Evolutionary conservation across 495 filamentous ascomycete genomes (phyloP).

Genomic region (Xylaria venustula): DNA sequence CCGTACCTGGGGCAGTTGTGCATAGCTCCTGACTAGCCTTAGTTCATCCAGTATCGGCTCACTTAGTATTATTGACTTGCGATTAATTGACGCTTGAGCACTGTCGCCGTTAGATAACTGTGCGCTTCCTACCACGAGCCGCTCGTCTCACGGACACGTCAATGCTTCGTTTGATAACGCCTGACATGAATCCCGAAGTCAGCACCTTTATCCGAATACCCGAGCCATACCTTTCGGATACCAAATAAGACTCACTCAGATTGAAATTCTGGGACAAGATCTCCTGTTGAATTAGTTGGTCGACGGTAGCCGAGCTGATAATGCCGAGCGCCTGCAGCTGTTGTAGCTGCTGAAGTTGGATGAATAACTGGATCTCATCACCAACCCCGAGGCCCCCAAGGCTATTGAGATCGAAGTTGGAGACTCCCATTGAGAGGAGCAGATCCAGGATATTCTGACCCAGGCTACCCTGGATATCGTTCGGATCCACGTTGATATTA

Average conservation of each 20-base stretch:
- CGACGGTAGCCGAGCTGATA: slow-evolving; percentile 31
- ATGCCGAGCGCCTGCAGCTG: slow-evolving; percentile 43
- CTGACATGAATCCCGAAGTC: slow-evolving; percentile 15
- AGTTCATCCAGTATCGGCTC: background rate
- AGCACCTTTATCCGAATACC: slow-evolving; percentile 4
- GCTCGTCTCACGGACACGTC: slow-evolving; percentile 26
- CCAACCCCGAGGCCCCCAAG: slow-evolving; percentile 30
- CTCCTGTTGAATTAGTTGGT: slow-evolving; percentile 37
- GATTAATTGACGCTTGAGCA: slow-evolving; percentile 16
- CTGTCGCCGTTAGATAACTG: slow-evolving; percentile 17
- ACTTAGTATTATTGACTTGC: background rate
- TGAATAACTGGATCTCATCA: slow-evolving; percentile 40
- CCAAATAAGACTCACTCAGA: slow-evolving; percentile 23
- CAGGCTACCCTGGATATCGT: slow-evolving; percentile 22
- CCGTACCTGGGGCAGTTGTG: too few relatives aligned
- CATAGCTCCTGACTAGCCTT: too few relatives aligned
- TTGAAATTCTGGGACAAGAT: slow-evolving; percentile 34
- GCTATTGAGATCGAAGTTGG: slow-evolving; percentile 29
- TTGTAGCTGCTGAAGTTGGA: slow-evolving; percentile 41
- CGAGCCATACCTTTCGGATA: background rate
- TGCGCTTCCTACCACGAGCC: slow-evolving; percentile 20
- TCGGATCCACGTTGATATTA: slow-evolving; percentile 14
- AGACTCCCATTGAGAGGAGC: slow-evolving; percentile 37
- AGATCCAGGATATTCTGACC: slow-evolving; percentile 31
- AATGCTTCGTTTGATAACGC: slow-evolving; percentile 43